Percentiles rank a stretch among this genome's conserved stretches.
phyloP scores from a whole-genome alignment of 345 rosid species.

The Luvunga scandens region DNA sequence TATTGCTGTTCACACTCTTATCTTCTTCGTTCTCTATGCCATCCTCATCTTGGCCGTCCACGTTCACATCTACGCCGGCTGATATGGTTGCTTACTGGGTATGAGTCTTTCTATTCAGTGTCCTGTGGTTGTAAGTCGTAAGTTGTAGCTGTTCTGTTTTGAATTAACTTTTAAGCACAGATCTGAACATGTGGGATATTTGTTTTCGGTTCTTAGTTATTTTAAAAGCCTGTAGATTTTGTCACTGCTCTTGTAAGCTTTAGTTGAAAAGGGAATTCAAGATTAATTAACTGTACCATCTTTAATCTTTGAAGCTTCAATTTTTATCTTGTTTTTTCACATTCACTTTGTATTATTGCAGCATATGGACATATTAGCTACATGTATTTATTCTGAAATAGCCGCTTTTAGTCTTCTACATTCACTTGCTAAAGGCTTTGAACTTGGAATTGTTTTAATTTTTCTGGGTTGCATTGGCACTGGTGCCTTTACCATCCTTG shows the following conservation, averaged over 20 bases:
- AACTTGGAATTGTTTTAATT: too few species aligned
- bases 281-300: neutral
- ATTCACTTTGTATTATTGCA: neutral
- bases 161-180: neutral
- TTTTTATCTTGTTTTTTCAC: neutral
- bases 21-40: conserved; percentile 81
- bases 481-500: neutral
- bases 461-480: neutral
- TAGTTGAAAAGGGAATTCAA: neutral
- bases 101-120: neutral
- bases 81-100: conserved; percentile 7
- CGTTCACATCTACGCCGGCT: conserved; percentile 89
- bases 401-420: neutral
- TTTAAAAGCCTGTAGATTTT: neutral
- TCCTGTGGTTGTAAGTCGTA: neutral
- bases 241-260: neutral
- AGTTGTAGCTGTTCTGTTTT: conserved; percentile 8
- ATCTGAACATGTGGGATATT: neutral
- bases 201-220: neutral
- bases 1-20: conserved; percentile 72
- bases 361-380: neutral
- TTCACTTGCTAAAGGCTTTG: neutral
- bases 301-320: neutral
- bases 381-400: neutral
- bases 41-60: conserved; percentile 71